Evolutionary conservation across 768 basidiomycete species (phyloP).

Genomic region (Panaeolus cyanescens): DNA sequence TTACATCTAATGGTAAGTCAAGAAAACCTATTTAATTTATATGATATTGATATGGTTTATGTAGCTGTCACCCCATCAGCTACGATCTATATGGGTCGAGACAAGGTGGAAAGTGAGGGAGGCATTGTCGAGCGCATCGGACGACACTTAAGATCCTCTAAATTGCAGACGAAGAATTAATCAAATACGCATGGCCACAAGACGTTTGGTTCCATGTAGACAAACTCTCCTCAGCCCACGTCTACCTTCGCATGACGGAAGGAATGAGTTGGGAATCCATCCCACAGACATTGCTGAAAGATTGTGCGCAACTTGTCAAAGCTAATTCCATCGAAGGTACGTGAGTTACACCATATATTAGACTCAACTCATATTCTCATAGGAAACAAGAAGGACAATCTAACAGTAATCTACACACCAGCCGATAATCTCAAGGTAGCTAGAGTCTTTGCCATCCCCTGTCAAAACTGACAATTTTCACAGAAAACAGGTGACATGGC

Average conservation of each 20-base stretch:
- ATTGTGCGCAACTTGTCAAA: conserved; percentile 95
- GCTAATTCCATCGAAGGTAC: conserved; percentile 96
- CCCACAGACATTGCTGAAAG: conserved; percentile 72
- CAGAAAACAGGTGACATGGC: conserved; percentile 99
- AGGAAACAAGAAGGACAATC: conserved; percentile 96
- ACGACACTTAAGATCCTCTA: conserved; percentile 18
- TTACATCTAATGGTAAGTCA: conserved; percentile 43
- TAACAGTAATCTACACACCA: conserved; percentile 94
- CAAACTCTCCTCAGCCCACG: conserved; percentile 95
- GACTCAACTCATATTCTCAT: conserved; percentile 6
- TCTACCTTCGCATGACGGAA: conserved; percentile 88
- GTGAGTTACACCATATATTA: background rate
- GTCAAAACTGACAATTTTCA: background rate
- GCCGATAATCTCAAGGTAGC: conserved; percentile 87
- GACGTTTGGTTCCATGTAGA: conserved; percentile 98
- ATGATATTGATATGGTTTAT: background rate
- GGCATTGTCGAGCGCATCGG: conserved; percentile 8
- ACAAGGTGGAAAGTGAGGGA: conserved; percentile 90
- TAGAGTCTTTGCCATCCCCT: background rate
- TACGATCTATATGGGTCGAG: conserved; percentile 91
- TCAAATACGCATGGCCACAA: conserved; percentile 89
- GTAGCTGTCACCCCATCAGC: conserved; percentile 65
- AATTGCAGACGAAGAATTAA: conserved; percentile 86
- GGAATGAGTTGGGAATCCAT: conserved; percentile 89
- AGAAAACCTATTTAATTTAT: background rate